phyloP scores from a whole-genome alignment of 73 alveolate genomes.

The Paramecium sonneborni region DNA sequence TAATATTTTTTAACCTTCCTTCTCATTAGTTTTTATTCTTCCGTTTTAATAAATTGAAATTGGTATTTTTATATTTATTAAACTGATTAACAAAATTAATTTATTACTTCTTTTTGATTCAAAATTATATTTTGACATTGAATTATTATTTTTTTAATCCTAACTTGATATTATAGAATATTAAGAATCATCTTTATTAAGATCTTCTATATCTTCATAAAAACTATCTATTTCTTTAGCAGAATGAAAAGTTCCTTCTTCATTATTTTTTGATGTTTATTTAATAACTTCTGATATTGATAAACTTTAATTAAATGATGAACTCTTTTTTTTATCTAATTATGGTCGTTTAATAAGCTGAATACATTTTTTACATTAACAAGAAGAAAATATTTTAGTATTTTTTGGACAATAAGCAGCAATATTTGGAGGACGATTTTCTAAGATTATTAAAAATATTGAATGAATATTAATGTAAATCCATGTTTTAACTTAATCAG shows the following conservation, averaged over 20 bases:
- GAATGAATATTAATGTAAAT: neutral
- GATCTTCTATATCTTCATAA: constrained; percentile 19
- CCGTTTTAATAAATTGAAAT: constrained; percentile 32
- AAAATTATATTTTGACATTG: neutral
- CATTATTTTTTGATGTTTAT: neutral
- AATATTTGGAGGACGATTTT: neutral
- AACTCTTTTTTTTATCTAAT: neutral
- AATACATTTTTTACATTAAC: neutral
- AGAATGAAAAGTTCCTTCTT: constrained; percentile 9
- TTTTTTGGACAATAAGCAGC: constrained; percentile 27
- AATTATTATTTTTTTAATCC: neutral
- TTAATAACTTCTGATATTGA: neutral
- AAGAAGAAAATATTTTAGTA: neutral
- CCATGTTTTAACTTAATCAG: constrained; percentile 20
- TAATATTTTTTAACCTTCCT: neutral
- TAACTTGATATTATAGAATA: neutral
- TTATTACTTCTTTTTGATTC: neutral
- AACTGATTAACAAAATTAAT: neutral
- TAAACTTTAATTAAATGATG: neutral
- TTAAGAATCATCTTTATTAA: neutral
- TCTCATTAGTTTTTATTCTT: neutral
- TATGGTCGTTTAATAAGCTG: neutral
- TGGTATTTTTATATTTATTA: neutral
- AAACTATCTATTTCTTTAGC: constrained; percentile 53
- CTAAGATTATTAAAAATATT: neutral